These are phyloP conservation scores for Dictyostelium discoideum DNA, from an alignment of 78 protist genomes.

Conservation along the genomic window DNA sequence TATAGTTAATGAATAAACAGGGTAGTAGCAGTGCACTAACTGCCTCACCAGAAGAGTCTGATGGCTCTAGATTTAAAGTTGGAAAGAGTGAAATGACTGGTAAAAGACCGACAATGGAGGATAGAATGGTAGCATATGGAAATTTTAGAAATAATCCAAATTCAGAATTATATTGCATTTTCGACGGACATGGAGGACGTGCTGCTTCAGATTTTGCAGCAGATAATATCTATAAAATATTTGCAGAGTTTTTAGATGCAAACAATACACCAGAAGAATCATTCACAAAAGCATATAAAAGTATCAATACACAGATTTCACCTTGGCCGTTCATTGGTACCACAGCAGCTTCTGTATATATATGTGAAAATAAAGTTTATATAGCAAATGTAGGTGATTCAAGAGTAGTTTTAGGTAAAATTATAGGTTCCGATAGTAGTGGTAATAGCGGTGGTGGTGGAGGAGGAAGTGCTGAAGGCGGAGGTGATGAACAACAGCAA, in stretches of 20 bases:
- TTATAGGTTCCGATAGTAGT: neutral
- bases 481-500: neutral
- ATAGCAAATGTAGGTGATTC: slow-evolving; percentile 76
- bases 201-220: slow-evolving; percentile 74
- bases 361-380: neutral
- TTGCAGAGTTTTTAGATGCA: slow-evolving; percentile 32
- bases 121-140: slow-evolving; percentile 71
- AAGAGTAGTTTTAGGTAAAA: slow-evolving; percentile 53
- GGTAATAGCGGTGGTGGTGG: too few species aligned
- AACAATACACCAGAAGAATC: slow-evolving; percentile 31
- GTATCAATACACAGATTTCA: slow-evolving; percentile 26
- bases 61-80: slow-evolving; percentile 24
- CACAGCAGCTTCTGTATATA: slow-evolving; percentile 66
- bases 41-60: slow-evolving; percentile 8
- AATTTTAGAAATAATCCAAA: slow-evolving; percentile 1
- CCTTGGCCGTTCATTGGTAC: slow-evolving; percentile 76
- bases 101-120: slow-evolving; percentile 81
- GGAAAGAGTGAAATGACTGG: slow-evolving; percentile 73
- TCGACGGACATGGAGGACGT: slow-evolving; percentile 77
- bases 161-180: slow-evolving; percentile 49
- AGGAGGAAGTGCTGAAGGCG: neutral
- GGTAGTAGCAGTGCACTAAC: neutral
- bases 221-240: slow-evolving; percentile 58
- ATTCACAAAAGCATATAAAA: slow-evolving; percentile 2
- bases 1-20: slow-evolving; percentile 16